A percentile compares a stretch with the other conserved stretches of the same genome.
These are phyloP conservation scores for Plasmodium falciparum DNA, from an alignment of 169 alveolate species.

Conservation along the genomic window DNA sequence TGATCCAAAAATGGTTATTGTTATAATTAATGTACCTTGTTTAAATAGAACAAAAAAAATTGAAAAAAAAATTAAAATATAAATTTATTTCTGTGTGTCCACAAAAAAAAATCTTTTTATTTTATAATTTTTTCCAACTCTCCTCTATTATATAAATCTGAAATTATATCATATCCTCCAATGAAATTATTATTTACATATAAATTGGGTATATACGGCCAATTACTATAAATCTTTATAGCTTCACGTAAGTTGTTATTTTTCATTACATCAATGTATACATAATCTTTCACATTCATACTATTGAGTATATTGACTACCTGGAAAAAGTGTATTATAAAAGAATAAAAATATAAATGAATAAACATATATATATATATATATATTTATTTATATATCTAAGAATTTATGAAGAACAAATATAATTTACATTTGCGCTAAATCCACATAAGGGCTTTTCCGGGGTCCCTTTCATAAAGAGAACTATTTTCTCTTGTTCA, in stretches of 20 bases:
- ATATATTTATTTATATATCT: background rate
- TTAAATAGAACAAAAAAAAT: too few species aligned
- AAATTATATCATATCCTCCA: constrained; percentile 93
- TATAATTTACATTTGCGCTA: constrained; percentile 80
- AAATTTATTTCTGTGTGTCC: too few species aligned
- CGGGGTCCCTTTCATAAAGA: constrained; percentile 87
- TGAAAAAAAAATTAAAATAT: too few species aligned
- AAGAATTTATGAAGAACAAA: background rate
- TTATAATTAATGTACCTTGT: too few species aligned
- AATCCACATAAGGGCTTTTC: constrained; percentile 86
- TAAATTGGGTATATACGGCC: constrained; percentile 92
- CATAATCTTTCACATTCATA: constrained; percentile 81
- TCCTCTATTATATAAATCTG: constrained; percentile 92
- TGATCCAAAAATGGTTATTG: too few species aligned
- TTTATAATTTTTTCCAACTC: constrained; percentile 85
- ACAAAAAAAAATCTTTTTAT: constrained; percentile 1
- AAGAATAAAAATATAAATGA: background rate
- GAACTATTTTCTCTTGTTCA: constrained; percentile 62
- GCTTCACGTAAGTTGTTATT: constrained; percentile 89
- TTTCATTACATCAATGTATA: constrained; percentile 86
- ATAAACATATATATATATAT: background rate
- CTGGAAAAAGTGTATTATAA: constrained; percentile 10
- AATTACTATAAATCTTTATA: constrained; percentile 86
- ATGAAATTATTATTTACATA: constrained; percentile 86
- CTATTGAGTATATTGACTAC: constrained; percentile 82